Percentiles rank a stretch among this genome's conserved stretches.
phyloP scores from a whole-genome alignment of 345 rosid species.

The Linum usitatissimum region DNA sequence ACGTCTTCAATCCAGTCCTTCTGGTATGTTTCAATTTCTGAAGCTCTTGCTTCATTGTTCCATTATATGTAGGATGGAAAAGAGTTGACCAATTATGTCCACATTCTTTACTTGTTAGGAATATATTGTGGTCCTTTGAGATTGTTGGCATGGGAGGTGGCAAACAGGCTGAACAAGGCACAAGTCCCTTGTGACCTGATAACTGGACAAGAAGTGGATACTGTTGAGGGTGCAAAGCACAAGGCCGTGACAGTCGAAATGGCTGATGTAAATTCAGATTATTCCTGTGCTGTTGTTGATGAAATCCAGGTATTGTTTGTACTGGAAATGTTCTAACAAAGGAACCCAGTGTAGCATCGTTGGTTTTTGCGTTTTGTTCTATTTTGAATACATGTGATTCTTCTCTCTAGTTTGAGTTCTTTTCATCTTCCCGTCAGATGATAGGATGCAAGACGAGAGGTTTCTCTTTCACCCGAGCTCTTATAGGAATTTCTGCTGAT shows the following conservation, averaged over 20 bases:
- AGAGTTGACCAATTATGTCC: background rate
- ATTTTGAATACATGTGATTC: background rate
- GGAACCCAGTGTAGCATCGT: background rate
- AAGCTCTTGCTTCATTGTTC: background rate
- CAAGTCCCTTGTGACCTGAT: constrained; percentile 80
- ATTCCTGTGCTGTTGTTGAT: constrained; percentile 75
- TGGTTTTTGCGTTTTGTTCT: background rate
- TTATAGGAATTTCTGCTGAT: constrained; percentile 71
- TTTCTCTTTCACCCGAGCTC: constrained; percentile 81
- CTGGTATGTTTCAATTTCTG: constrained; percentile 41
- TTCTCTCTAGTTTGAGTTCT: background rate
- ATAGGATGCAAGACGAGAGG: constrained; percentile 77
- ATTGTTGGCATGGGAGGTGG: constrained; percentile 94
- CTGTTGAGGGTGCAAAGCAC: constrained; percentile 83
- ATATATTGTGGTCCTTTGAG: constrained; percentile 95
- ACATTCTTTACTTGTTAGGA: constrained; percentile 31
- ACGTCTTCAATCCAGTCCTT: constrained; percentile 58
- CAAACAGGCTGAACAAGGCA: constrained; percentile 76
- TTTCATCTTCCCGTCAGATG: constrained; percentile 41
- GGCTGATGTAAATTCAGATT: constrained; percentile 62
- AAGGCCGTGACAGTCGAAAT: constrained; percentile 90
- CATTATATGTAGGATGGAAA: background rate
- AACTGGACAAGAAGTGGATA: constrained; percentile 87
- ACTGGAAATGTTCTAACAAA: background rate
- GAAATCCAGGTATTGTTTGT: constrained; percentile 63